phyloP scores from a whole-genome alignment of 148 eudicot genomes.

The Mesembryanthemum crystallinum region DNA sequence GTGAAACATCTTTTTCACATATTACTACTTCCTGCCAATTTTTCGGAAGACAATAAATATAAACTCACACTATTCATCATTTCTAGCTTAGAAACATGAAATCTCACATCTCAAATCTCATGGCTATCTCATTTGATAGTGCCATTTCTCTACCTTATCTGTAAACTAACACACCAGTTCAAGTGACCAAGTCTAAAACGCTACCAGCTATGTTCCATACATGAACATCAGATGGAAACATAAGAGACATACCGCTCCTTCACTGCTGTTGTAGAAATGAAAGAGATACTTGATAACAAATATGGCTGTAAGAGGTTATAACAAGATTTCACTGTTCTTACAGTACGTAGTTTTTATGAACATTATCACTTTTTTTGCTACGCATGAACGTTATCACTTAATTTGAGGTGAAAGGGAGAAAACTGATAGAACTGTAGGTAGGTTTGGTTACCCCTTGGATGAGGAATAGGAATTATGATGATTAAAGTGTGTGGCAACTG shows the following conservation, averaged over 20 bases:
- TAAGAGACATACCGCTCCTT: not conserved
- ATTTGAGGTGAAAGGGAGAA: not conserved
- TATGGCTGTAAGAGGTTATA: not conserved
- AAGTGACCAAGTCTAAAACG: not conserved
- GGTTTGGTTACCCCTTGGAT: not conserved
- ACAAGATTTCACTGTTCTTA: too few relatives aligned
- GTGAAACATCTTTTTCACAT: too few relatives aligned
- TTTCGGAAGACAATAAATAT: too few relatives aligned
- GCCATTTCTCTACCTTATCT: not conserved
- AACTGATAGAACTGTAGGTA: not conserved
- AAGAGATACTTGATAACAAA: not conserved
- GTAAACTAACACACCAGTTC: not conserved
- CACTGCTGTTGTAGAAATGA: not conserved
- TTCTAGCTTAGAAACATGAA: not conserved
- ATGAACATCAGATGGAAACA: not conserved
- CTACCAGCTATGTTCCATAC: not conserved
- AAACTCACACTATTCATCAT: too few relatives aligned
- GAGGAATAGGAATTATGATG: not conserved
- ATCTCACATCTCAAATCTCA: not conserved
- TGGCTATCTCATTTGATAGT: not conserved
- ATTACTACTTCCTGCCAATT: too few relatives aligned
- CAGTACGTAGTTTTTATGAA: not conserved
- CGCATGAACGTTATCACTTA: not conserved
- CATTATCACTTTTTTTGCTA: not conserved
- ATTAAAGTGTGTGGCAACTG: not conserved